Percentiles rank a stretch among this genome's conserved stretches.
Conservation (phyloP, 2,329 filamentous ascomycete species). For the Paecilomyces sp. region DNA sequence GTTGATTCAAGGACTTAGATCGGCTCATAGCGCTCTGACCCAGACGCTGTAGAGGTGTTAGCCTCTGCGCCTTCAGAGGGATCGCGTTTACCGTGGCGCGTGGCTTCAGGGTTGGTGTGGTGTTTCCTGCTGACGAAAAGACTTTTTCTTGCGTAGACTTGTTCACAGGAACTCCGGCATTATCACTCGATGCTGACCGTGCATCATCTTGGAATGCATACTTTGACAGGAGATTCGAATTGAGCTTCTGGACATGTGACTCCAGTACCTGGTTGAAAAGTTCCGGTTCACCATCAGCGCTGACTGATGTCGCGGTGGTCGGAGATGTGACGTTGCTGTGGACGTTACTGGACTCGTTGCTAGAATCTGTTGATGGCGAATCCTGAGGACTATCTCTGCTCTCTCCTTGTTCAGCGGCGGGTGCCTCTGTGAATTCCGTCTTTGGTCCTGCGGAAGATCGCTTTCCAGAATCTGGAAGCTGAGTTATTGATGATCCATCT, state of each 20-base stretch:
- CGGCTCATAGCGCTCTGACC: constrained; percentile 31
- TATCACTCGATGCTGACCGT: neutral
- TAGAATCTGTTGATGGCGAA: neutral
- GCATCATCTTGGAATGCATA: constrained; percentile 23
- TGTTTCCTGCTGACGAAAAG: neutral
- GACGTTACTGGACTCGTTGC: neutral
- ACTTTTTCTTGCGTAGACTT: constrained; percentile 3
- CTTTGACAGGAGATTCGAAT: constrained; percentile 26
- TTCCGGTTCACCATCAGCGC: constrained; percentile 10
- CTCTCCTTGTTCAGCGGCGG: constrained; percentile 6
- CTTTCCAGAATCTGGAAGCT: neutral
- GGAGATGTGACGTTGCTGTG: neutral
- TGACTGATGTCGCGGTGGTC: constrained; percentile 6
- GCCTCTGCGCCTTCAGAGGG: constrained; percentile 11
- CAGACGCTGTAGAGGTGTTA: constrained; percentile 36
- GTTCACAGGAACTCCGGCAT: constrained; percentile 4
- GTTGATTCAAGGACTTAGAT: constrained; percentile 28
- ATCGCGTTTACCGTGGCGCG: neutral
- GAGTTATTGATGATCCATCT: constrained; percentile 8
- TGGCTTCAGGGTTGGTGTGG: neutral
- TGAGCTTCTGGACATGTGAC: constrained; percentile 29
- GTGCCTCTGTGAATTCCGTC: neutral
- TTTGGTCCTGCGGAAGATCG: neutral
- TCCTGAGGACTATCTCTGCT: constrained; percentile 16
- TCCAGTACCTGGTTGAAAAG: constrained; percentile 28